Base-by-base conservation (phyloP, 257 asterid genomes). In the Plantago elongata region DNA sequence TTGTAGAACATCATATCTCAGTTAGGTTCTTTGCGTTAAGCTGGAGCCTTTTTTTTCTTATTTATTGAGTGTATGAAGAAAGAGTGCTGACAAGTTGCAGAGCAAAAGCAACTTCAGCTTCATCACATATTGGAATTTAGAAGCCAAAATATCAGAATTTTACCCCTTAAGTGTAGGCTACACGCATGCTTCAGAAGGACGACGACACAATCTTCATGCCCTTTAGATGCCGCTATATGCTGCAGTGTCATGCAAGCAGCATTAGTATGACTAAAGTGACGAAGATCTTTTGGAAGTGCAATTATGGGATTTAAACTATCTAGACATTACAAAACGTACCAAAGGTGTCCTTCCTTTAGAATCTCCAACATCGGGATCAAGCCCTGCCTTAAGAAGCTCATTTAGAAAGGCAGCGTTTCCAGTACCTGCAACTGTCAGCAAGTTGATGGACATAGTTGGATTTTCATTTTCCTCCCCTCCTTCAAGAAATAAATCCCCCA, bases 381-480 rank as follows among this genome's bases (percentile, higher is more conserved):
- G 57, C 11, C 95, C 95, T 4, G 93, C 90, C 73, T 80, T 82
- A 15, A 92, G 94, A 52, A 92, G 95, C 77, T 86, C 99, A 27
- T 86, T 81, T 14, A 92, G 93, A 68, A 92, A 89, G 61, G 86
- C 85, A 59, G 97, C 92, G 74, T 92, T 92, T 10, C 97, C 99
- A 3, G 93, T 89, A 16, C 77, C 73, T 9, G 95, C 95, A 45
- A 92, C 93, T 4, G 86, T 83, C 9, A 86, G 66, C 87, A 92
- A 76, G 68, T 83, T 86, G 37, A 89, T 79, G 22, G 87, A 89
- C 83, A 74, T 72, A 79, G 79, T 80, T 0, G 78, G 76, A 57
- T 82, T 86, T 3, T 68, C 74, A 13, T 79, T 84, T 58, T 76
- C 98, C 7, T 72, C 90, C 13, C 64, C 89, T 5, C 81, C 81